Evolutionary conservation across 495 filamentous ascomycete genomes (phyloP).

Genomic region (Penicillium pulvis): DNA sequence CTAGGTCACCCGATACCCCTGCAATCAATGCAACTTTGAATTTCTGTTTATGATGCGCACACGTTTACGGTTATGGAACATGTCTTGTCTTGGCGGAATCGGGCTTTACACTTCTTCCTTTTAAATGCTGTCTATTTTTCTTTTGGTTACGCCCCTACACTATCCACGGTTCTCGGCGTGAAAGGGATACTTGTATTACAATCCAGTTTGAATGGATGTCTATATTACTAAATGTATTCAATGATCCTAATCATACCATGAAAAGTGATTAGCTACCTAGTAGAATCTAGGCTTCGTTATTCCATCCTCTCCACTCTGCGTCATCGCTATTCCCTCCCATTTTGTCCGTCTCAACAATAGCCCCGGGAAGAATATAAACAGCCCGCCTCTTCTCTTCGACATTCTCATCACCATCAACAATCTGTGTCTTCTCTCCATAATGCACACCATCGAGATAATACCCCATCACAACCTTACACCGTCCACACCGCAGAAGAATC

Average conservation of each 20-base stretch:
- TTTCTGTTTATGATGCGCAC: conserved; percentile 4
- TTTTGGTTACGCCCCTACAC: background rate
- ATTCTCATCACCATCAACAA: background rate
- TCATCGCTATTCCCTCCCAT: conserved; percentile 34
- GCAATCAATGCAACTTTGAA: background rate
- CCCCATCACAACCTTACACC: conserved; percentile 65
- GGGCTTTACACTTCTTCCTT: conserved; percentile 5
- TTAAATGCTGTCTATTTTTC: background rate
- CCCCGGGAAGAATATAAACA: conserved; percentile 62
- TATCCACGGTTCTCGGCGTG: conserved; percentile 7
- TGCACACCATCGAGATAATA: conserved; percentile 54
- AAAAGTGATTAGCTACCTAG: background rate
- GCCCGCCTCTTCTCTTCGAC: conserved; percentile 32
- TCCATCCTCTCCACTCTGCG: conserved; percentile 38
- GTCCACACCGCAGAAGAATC: conserved; percentile 57
- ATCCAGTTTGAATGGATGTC: conserved; percentile 4
- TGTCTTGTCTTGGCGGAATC: conserved; percentile 10
- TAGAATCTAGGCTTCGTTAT: background rate
- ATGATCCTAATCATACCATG: background rate
- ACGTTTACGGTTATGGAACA: conserved; percentile 14
- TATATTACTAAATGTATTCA: conserved; percentile 4
- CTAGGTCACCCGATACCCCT: conserved; percentile 49
- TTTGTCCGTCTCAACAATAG: conserved; percentile 53
- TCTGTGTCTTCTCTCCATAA: conserved; percentile 19
- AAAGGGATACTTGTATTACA: conserved; percentile 4